A percentile compares a stretch with the other conserved stretches of the same genome.
These are phyloP conservation scores for Geranium brycei DNA, from an alignment of 345 rosid species.

Conservation along the genomic window DNA sequence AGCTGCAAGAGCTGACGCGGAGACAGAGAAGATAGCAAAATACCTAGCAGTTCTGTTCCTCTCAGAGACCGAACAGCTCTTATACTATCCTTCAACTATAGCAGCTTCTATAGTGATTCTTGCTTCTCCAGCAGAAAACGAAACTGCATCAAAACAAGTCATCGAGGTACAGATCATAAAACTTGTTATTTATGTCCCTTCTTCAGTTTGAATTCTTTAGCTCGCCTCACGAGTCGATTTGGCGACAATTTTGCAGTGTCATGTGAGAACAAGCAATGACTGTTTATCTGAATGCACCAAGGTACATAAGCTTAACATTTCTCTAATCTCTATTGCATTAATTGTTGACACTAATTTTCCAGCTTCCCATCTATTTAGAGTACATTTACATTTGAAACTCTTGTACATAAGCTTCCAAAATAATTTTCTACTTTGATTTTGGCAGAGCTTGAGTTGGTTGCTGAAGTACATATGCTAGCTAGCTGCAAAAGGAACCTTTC, in stretches of 20 bases:
- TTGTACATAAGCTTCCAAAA: not conserved
- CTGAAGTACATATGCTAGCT: conserved; percentile 22
- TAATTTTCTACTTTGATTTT: not conserved
- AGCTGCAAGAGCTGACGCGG: conserved; percentile 57
- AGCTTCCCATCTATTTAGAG: not conserved
- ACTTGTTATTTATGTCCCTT: no score
- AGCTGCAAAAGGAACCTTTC: no score
- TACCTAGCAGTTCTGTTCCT: conserved; percentile 51
- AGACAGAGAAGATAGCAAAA: conserved; percentile 50
- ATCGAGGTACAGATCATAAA: conserved; percentile 33
- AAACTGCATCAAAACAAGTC: conserved; percentile 39
- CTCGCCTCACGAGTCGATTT: not conserved
- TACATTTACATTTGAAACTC: not conserved
- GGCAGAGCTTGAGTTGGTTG: conserved; percentile 67
- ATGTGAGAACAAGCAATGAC: conserved; percentile 35
- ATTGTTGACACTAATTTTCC: no score
- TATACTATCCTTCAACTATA: conserved; percentile 73
- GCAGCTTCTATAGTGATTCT: conserved; percentile 75
- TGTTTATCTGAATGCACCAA: not conserved
- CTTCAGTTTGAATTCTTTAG: no score
- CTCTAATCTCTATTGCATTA: not conserved
- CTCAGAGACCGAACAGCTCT: conserved; percentile 56
- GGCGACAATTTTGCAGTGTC: conserved; percentile 38
- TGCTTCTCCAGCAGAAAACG: conserved; percentile 28
- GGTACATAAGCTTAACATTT: not conserved